A percentile compares a stretch with the other conserved stretches of the same genome.
Evolutionary conservation across 179 eudicot genomes (phyloP).

Genomic region (Vitellaria paradoxa): DNA sequence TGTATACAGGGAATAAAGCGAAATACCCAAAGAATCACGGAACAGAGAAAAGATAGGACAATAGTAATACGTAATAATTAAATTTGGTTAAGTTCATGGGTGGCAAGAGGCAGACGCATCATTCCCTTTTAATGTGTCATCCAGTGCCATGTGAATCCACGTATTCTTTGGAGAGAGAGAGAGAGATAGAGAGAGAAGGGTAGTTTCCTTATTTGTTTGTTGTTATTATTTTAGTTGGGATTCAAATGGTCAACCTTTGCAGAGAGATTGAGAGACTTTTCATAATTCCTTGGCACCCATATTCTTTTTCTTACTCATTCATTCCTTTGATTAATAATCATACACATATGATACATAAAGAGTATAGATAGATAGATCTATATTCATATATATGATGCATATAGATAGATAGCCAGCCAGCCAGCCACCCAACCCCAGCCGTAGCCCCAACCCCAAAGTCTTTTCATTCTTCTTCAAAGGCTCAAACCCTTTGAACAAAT

Average conservation of each 20-base stretch:
- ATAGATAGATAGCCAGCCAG: constrained; percentile 28
- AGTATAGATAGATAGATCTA: not conserved
- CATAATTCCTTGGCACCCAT: constrained; percentile 20
- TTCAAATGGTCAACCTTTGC: constrained; percentile 43
- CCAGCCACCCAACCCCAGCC: constrained; percentile 13
- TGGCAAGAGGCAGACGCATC: constrained; percentile 13
- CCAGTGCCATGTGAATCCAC: constrained; percentile 27
- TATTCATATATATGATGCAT: not conserved
- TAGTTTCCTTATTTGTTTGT: constrained; percentile 29
- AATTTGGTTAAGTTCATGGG: constrained; percentile 4
- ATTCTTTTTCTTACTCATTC: constrained; percentile 36
- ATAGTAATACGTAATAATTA: not conserved
- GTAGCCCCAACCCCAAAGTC: not conserved
- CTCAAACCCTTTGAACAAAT: not conserved
- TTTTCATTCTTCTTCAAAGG: not conserved
- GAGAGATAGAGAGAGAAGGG: not conserved
- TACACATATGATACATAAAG: not conserved
- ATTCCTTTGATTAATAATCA: constrained; percentile 26
- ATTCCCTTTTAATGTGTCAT: constrained; percentile 19
- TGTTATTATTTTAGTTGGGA: constrained; percentile 13
- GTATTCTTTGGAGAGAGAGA: constrained; percentile 9
- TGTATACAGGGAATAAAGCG: no score
- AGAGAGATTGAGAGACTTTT: constrained; percentile 13
- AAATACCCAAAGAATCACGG: not conserved
- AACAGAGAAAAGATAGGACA: not conserved